Conservation (phyloP, 2,329 filamentous ascomycete genomes). For the Cercospora sojina region DNA sequence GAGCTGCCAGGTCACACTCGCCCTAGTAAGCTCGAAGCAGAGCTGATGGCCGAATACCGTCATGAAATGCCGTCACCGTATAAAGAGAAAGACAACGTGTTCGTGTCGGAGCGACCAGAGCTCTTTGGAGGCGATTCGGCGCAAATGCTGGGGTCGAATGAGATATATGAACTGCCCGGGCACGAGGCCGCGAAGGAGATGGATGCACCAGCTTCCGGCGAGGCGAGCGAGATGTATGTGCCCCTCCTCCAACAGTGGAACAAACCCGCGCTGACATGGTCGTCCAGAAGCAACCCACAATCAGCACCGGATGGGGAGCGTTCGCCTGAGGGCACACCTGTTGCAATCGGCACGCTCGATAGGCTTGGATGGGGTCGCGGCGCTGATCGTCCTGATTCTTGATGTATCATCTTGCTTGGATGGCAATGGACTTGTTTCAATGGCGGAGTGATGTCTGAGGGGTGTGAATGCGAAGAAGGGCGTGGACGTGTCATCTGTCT, state of each 20-base stretch:
- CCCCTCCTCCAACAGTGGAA: not conserved
- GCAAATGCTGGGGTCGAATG: conserved; percentile 1
- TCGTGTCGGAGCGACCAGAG: not conserved
- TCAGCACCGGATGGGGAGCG: not conserved
- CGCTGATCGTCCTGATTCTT: not conserved
- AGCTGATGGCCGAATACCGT: not conserved
- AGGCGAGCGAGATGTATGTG: not conserved
- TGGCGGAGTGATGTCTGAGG: not conserved
- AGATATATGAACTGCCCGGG: not conserved
- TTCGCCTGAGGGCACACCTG: not conserved
- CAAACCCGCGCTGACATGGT: not conserved
- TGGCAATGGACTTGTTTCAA: not conserved
- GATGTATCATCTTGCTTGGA: not conserved
- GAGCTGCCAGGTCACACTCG: not conserved
- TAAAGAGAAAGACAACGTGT: not conserved
- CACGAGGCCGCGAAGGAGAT: conserved; percentile 2
- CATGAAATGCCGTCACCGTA: not conserved
- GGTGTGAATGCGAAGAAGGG: not conserved
- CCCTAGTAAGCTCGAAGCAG: not conserved
- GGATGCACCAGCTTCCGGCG: not conserved
- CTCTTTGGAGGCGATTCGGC: not conserved
- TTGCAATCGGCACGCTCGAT: not conserved
- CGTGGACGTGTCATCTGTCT: not conserved
- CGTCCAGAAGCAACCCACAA: not conserved
- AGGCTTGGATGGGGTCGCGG: not conserved